Evolutionary conservation across 345 rosid species (phyloP).

Genomic region (Eucalyptus cladocalyx): DNA sequence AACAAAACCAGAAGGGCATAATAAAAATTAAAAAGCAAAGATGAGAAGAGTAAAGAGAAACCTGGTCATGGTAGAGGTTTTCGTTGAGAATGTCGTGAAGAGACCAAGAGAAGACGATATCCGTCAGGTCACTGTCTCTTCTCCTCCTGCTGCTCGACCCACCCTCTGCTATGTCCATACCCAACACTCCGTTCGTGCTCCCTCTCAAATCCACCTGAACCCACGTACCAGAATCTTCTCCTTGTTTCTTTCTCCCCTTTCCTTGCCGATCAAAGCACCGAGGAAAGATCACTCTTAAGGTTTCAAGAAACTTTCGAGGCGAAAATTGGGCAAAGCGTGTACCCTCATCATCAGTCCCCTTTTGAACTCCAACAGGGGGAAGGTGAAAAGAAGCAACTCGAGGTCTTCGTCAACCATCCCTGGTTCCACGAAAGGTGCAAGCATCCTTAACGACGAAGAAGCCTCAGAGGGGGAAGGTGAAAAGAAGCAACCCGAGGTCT

Average conservation of each 20-base stretch:
- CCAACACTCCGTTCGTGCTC: background rate
- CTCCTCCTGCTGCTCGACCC: background rate
- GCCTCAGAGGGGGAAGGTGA: too few species aligned
- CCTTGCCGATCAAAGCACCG: background rate
- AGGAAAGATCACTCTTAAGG: background rate
- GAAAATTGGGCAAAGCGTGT: background rate
- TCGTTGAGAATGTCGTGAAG: conserved; percentile 16
- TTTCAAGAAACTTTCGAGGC: background rate
- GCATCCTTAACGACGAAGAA: too few species aligned
- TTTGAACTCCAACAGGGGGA: background rate
- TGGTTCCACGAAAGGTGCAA: background rate
- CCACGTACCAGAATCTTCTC: background rate
- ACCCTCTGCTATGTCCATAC: background rate
- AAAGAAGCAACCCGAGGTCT: too few species aligned
- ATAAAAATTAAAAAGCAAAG: background rate
- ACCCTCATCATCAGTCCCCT: background rate
- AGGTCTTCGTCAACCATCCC: background rate
- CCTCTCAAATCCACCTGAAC: background rate
- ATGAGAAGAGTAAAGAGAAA: background rate
- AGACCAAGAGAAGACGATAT: conserved; percentile 20
- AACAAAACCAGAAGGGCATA: background rate
- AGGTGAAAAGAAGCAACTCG: background rate
- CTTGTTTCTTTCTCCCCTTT: background rate
- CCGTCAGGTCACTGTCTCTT: background rate
- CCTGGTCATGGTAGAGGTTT: conserved; percentile 14